Evolutionary conservation across 108 stramenopile species (phyloP).

Genomic region (Discostella pseudostelligera): DNA sequence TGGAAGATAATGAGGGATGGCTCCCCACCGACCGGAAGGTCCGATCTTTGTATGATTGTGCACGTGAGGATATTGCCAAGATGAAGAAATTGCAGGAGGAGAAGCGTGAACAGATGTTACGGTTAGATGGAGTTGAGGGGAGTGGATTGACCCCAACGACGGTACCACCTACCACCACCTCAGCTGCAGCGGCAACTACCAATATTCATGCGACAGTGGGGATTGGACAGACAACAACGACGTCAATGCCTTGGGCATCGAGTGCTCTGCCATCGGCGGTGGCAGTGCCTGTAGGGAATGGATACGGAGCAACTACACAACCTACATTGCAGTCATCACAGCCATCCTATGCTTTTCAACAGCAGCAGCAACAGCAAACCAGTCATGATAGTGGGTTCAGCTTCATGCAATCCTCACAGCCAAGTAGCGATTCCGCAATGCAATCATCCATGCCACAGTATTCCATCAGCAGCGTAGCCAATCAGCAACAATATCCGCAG

Average conservation of each 20-base stretch:
- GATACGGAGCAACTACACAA: constrained; percentile 13
- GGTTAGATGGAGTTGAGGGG: constrained; percentile 32
- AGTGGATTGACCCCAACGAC: constrained; percentile 9
- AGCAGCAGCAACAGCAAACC: constrained; percentile 5
- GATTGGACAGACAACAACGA: constrained; percentile 9
- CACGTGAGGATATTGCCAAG: constrained; percentile 57
- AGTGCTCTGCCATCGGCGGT: constrained; percentile 3
- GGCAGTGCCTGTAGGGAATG: constrained; percentile 5
- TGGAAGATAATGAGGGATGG: constrained; percentile 78
- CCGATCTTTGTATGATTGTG: constrained; percentile 67
- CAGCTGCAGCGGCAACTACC: constrained; percentile 23
- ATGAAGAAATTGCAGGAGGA: constrained; percentile 50
- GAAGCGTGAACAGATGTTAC: constrained; percentile 37
- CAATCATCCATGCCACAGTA: constrained; percentile 7
- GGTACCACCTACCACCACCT: constrained; percentile 5
- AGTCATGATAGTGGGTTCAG: constrained; percentile 22
- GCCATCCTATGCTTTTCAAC: background rate
- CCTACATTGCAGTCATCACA: background rate
- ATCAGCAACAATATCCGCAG: constrained; percentile 18
- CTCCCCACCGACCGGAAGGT: constrained; percentile 80
- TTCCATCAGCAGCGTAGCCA: background rate
- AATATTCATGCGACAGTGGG: constrained; percentile 13
- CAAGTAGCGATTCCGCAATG: background rate
- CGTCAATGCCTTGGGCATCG: constrained; percentile 16
- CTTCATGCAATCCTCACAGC: constrained; percentile 34